phyloP scores from a whole-genome alignment of 2,329 filamentous ascomycete species.

The Exophiala phaeomuriformis region DNA sequence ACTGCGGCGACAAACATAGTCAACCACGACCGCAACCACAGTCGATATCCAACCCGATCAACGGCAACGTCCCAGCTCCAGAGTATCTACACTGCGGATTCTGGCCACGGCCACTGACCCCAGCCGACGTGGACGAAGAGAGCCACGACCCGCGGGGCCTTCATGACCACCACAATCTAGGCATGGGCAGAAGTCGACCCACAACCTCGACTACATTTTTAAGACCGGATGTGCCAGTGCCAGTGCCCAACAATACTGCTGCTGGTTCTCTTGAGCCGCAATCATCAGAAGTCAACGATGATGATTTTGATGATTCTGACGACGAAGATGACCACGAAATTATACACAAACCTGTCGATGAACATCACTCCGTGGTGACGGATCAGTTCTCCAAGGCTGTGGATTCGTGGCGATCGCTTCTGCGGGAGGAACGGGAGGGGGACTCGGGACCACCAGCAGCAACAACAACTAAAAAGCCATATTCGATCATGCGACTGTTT shows the following conservation, averaged over 20 bases:
- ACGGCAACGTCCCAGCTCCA: conserved; percentile 1
- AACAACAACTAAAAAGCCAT: conserved; percentile 5
- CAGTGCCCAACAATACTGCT: too few species aligned
- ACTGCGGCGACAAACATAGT: background rate
- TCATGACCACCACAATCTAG: background rate
- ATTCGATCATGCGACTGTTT: conserved; percentile 15
- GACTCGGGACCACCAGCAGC: background rate
- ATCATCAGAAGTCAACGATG: background rate
- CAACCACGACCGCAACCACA: background rate
- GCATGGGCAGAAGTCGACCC: background rate
- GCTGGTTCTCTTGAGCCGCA: background rate
- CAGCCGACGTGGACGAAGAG: background rate
- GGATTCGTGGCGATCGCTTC: background rate
- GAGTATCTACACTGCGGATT: conserved; percentile 12
- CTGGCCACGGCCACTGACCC: conserved; percentile 5
- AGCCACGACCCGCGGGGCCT: background rate
- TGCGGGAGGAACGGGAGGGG: background rate
- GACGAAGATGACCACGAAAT: background rate
- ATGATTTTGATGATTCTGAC: background rate
- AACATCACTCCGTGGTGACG: conserved; percentile 1
- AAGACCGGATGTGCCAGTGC: background rate
- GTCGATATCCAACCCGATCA: background rate
- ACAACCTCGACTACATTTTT: background rate
- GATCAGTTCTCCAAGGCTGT: conserved; percentile 7
- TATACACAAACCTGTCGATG: background rate